Base-by-base conservation (phyloP, 169 alveolate species). In the Eimeria praecox region DNA sequence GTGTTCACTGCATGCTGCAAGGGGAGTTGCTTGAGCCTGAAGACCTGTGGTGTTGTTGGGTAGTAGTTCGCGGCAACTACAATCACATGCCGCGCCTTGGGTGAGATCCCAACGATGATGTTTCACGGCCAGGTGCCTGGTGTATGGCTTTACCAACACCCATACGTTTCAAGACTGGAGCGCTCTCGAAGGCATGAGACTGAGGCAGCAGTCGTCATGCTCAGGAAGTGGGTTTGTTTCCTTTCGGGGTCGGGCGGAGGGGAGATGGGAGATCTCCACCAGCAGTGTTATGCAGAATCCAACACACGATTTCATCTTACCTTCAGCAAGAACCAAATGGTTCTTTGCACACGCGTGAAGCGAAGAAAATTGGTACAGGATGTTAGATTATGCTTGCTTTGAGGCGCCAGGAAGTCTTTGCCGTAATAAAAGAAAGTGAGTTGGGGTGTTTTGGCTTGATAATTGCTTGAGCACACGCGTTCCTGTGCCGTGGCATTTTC, bases 371-470 rank as follows among this genome's bases (percentile, higher is more conserved):
- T 20, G 78, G 27, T 69, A 33, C 46, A 33, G 0, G 44, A 5
- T 69, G 14, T 30, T 69, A 8, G 78, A 20, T 46, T 10, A 69
- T 33, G 46, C 30, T 33, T 30, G 46, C 46, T n/a, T 42, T 69
- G 27, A 30, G 8, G 42, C 78, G 1, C 42, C 78, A 3, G 42
- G 44, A 22, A 69, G 14, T 9, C 42, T 64, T 64, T 33, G 78
- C 33, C 78, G 46, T n/a, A 69, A n/a, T 16, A 33, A 69, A 42
- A 69, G 78, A 69, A 33, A 69, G 78, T 69, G 78, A 46, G 78
- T 8, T 30, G 27, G 73, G 38, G 38, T 62, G 38, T 62, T 62
- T 16, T 18, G 38, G 9, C 73, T 62, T 14, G 38, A 62, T 62
- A 38, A 38, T 27, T 62, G 73, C 33, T 62, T 33, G 27, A 62